Base-by-base conservation (phyloP, 2,329 filamentous ascomycete genomes). In the Diaporthe aspalathi region DNA sequence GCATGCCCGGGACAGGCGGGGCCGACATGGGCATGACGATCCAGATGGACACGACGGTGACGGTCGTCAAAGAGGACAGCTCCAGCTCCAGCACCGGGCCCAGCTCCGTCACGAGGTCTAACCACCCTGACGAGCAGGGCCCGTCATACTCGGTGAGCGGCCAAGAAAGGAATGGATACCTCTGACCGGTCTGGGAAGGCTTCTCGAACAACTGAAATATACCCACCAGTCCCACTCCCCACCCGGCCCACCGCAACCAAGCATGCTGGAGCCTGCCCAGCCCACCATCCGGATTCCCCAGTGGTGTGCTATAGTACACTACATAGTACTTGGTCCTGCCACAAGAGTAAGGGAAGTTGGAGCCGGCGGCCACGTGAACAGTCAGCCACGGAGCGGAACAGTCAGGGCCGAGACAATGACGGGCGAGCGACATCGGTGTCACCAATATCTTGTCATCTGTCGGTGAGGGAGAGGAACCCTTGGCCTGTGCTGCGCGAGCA, bases 1-100 rank as follows among this genome's bases (percentile, higher is more conserved):
- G n/a, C 38, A n/a, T 29, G 16, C 3, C 53, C 32, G 7, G 22
- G 38, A 35, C 22, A 22, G 27, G 22, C 24, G 24, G 45, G 17
- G 20, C 43, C 40, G 43, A 68, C 40, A 27, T 68, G 60, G 54
- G 63, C 16, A 73, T 76, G 72, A 74, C 71, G n/a, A 78, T 79
- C n/a, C 75, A 78, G 72, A 75, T 78, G 76, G 77, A 78, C 57
- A 72, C 73, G 53, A 76, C 79, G 17, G 79, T 78, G 4, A 76
- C 73, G 17, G 76, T 80, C 9, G 77, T 77, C 32, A 76, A 73
- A 29, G 73, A 76, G 47, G 29, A 67, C 57, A 62, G 27, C 8
- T 24, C 12, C 54, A 40, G 56, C n/a, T 45, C 50, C 27, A 32
- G 49, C 11, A 49, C 62, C 54, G 38, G 56, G n/a, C 43, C 50